Percentiles rank a stretch among this genome's conserved stretches.
Evolutionary conservation across 2,329 filamentous ascomycete species (phyloP).

Genomic region (Coniochaeta prunicola): DNA sequence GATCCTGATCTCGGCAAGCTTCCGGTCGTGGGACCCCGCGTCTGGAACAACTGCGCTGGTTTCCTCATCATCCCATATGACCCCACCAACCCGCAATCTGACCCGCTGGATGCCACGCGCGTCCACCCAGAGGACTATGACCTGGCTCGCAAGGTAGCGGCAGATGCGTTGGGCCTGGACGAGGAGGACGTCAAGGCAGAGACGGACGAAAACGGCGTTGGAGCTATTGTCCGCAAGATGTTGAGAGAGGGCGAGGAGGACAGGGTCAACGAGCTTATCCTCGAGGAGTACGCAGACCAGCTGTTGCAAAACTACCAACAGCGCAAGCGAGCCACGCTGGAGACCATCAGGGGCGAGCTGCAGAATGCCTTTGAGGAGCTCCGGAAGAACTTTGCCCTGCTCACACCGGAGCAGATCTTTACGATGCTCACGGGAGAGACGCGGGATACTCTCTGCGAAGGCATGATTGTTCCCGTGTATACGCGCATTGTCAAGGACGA

Average conservation of each 20-base stretch:
- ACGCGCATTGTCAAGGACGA: conserved; percentile 85
- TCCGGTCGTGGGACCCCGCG: conserved; percentile 77
- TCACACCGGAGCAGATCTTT: conserved; percentile 75
- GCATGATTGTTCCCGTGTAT: conserved; percentile 88
- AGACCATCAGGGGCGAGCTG: conserved; percentile 91
- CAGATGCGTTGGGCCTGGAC: conserved; percentile 90
- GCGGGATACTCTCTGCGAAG: conserved; percentile 69
- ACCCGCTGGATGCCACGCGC: conserved; percentile 93
- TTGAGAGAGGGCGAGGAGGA: conserved; percentile 91
- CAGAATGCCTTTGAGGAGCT: conserved; percentile 93
- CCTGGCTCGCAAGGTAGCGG: conserved; percentile 95
- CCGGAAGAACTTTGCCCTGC: conserved; percentile 65
- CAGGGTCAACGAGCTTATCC: conserved; percentile 88
- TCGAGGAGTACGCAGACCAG: conserved; percentile 96
- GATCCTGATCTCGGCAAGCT: conserved; percentile 73
- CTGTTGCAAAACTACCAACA: conserved; percentile 89
- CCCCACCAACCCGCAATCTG: conserved; percentile 69
- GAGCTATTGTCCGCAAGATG: conserved; percentile 89
- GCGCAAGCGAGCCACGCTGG: conserved; percentile 88
- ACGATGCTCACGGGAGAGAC: conserved; percentile 97
- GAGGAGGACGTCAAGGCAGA: conserved; percentile 97
- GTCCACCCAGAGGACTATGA: conserved; percentile 99
- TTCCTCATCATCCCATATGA: conserved; percentile 90
- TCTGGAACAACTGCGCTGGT: conserved; percentile 96
- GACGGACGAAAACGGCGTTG: conserved; percentile 80